Evolutionary conservation across 371 early-diverging fungal species (phyloP).

Genomic region (Mucor mucedo): DNA sequence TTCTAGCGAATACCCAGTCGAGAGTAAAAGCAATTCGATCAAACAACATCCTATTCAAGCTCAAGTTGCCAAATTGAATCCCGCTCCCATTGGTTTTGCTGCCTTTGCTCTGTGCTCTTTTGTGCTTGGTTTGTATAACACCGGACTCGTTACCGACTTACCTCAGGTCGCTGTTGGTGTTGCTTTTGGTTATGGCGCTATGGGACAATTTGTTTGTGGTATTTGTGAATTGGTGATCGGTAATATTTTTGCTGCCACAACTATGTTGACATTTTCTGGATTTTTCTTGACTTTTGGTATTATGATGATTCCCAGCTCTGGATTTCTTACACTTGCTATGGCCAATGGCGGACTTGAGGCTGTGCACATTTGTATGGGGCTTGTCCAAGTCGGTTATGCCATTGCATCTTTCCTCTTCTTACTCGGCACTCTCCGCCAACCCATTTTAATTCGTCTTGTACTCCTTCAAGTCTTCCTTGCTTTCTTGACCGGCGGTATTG

Average conservation of each 20-base stretch:
- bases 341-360: conserved; percentile 28
- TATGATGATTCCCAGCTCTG: conserved; percentile 44
- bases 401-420: conserved; percentile 42
- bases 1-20: conserved; percentile 6
- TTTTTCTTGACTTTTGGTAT: conserved; percentile 48
- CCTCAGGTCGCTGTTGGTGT: conserved; percentile 47
- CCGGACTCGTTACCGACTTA: conserved; percentile 32
- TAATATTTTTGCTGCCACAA: conserved; percentile 45
- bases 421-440: conserved; percentile 45
- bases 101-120: conserved; percentile 45
- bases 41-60: background rate
- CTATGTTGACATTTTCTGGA: conserved; percentile 44
- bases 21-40: background rate
- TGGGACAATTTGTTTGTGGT: conserved; percentile 46
- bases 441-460: conserved; percentile 36
- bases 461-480: conserved; percentile 45
- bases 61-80: conserved; percentile 24
- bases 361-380: conserved; percentile 35
- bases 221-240: conserved; percentile 37
- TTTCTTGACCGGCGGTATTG: conserved; percentile 42
- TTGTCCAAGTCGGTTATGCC: conserved; percentile 40
- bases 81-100: conserved; percentile 45
- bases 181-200: conserved; percentile 42
- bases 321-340: conserved; percentile 32
- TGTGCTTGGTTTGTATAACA: conserved; percentile 39